phyloP scores from a whole-genome alignment of 768 basidiomycete species.

The Pisolithus microcarpus region DNA sequence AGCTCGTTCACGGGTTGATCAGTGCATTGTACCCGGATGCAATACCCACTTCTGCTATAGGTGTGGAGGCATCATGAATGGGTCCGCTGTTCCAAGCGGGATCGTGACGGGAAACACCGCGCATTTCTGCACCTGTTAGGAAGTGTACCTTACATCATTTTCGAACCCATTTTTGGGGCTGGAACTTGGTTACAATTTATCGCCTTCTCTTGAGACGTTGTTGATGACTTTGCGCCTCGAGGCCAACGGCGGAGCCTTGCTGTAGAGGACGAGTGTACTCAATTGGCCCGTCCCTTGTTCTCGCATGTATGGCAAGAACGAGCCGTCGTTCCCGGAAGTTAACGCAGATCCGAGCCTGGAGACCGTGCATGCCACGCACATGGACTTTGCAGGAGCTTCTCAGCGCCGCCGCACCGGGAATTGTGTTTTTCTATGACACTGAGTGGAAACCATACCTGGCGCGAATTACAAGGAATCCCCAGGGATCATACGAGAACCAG shows the following conservation, averaged over 20 bases:
- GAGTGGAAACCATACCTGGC: no score
- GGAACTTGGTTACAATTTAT: no score
- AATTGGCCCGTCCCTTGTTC: background rate
- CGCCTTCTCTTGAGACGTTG: background rate
- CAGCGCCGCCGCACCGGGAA: no score
- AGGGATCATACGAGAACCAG: no score
- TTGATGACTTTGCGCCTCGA: background rate
- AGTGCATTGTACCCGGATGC: slow-evolving; percentile 53
- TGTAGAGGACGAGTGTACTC: background rate
- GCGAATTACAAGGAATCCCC: no score
- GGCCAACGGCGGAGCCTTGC: background rate
- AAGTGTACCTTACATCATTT: background rate
- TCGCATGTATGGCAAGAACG: no score
- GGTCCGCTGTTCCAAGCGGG: slow-evolving; percentile 28
- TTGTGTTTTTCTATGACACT: no score
- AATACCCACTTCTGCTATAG: slow-evolving; percentile 52
- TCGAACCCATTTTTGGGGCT: background rate
- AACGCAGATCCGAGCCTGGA: no score
- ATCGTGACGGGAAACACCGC: slow-evolving; percentile 23
- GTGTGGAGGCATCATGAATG: slow-evolving; percentile 41
- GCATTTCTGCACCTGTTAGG: slow-evolving; percentile 27
- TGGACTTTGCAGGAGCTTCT: no score
- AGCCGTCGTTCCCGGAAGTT: no score
- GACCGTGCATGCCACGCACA: no score
- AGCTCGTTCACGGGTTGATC: background rate